Evolutionary conservation across 768 basidiomycete species (phyloP), one percentile per base, ranked within the genome.

Genomic region (Phaeolepiota aurea): DNA sequence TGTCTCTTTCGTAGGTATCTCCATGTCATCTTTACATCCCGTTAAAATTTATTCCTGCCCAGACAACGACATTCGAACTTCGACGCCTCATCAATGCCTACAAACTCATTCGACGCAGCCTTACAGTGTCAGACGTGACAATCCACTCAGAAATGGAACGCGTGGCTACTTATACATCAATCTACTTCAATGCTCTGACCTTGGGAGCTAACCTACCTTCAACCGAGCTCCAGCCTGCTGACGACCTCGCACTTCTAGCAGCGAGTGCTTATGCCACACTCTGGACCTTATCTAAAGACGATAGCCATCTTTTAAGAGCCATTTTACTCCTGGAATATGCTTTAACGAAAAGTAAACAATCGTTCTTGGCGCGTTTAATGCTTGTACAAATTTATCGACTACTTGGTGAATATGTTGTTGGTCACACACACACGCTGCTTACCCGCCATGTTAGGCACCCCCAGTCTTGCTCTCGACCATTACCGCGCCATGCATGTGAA

Each of bases 211-310:
- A 72, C 38, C 68, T 93, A 14, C 76, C 81, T 5, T 55, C 66
- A 3, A 85, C 87, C 0, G 92, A 94, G 50, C 66, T 92, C 18
- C 92, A 94, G 54, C 87, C 83, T 13, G 85, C 78, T 1, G 92
- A 96, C 50, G 92, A 93, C 52, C 71, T 94, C 21, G 80, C 72
- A 18, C 68, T 93, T 19, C 64, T 96, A 15, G 78, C 84, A 4
- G 82, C 72, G 2, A 82, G 82, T 50, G 72, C 74, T 2, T 69
- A 79, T 40, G 71, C 90, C 33, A 76, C 64, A 53, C 55, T 77
- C 15, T 88, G 84, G 82, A 66, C 58, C 30, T 55, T 78, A 35
- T 64, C 72, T 44, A 64, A 55, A 13, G 73, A 82, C 41, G 69
- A 78, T 35, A 60, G 62, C 19, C 66, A 81, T 50, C 69, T 96